These are phyloP conservation scores for Piromyces finnis DNA, from an alignment of 192 early-diverging fungal genomes.

Conservation along the genomic window DNA sequence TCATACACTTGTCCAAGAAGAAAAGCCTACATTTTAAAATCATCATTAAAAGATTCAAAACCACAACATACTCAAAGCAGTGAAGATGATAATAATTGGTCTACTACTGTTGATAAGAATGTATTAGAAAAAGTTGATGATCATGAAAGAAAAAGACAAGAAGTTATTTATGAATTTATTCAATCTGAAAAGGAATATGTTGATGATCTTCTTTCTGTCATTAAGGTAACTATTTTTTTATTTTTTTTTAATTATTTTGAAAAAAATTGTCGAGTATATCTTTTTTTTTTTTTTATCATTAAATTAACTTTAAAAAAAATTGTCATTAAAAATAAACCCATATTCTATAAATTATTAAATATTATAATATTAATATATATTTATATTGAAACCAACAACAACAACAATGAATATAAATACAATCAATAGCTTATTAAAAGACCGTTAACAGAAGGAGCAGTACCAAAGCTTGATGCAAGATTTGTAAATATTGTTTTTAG, in stretches of 20 bases:
- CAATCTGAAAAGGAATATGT: constrained; percentile 85
- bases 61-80: not conserved
- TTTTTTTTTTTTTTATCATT: too few species aligned
- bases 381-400: too few species aligned
- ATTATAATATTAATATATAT: too few species aligned
- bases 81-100: not conserved
- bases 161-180: constrained; percentile 82
- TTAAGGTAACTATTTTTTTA: constrained; percentile 22
- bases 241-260: too few species aligned
- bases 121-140: constrained; percentile 18
- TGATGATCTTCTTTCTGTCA: constrained; percentile 60
- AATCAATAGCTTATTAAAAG: not conserved
- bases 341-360: too few species aligned
- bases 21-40: constrained; percentile 7
- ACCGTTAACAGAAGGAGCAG: not conserved
- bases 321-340: too few species aligned
- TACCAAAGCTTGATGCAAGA: not conserved
- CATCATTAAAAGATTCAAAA: not conserved
- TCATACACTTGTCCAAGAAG: constrained; percentile 69
- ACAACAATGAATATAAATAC: too few species aligned
- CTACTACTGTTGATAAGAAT: not conserved
- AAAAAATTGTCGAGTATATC: too few species aligned
- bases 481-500: not conserved
- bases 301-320: too few species aligned
- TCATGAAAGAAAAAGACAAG: constrained; percentile 71